These are phyloP conservation scores for Pisolithus orientalis DNA, from an alignment of 768 basidiomycete genomes.

Conservation along the genomic window DNA sequence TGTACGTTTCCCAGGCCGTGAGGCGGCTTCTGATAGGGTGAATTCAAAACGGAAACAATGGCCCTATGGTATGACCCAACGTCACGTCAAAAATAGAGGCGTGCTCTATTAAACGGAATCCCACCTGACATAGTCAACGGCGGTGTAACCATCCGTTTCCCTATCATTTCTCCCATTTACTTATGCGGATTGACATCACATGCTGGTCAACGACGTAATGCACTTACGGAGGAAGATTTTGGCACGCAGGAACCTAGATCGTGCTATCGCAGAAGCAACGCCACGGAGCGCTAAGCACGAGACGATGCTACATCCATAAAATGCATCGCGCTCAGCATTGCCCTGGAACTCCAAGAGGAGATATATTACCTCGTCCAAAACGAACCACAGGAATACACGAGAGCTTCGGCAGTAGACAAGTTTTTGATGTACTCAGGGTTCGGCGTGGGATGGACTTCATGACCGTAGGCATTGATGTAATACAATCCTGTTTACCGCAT, in stretches of 20 bases:
- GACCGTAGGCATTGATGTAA: conserved; percentile 88
- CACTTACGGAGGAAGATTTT: conserved; percentile 81
- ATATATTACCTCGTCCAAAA: conserved; percentile 79
- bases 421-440: conserved; percentile 73
- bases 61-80: conserved; percentile 41
- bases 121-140: conserved; percentile 77
- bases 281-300: conserved; percentile 85
- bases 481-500: conserved; percentile 48
- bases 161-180: conserved; percentile 88
- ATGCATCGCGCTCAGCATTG: background rate
- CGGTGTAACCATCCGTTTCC: conserved; percentile 82
- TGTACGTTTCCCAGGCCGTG: conserved; percentile 55
- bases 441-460: conserved; percentile 86
- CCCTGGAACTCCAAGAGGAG: background rate
- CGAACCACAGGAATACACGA: conserved; percentile 92
- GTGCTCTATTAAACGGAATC: conserved; percentile 11
- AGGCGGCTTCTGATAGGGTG: conserved; percentile 40
- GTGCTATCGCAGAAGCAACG: conserved; percentile 70
- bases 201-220: background rate
- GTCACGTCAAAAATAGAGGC: conserved; percentile 4
- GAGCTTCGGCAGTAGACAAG: conserved; percentile 51
- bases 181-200: conserved; percentile 24
- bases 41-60: conserved; percentile 65
- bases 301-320: conserved; percentile 53
- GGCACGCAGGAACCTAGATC: conserved; percentile 61